Evolutionary conservation across 2,329 filamentous ascomycete genomes (phyloP).

Genomic region (Colletotrichum trifolii): DNA sequence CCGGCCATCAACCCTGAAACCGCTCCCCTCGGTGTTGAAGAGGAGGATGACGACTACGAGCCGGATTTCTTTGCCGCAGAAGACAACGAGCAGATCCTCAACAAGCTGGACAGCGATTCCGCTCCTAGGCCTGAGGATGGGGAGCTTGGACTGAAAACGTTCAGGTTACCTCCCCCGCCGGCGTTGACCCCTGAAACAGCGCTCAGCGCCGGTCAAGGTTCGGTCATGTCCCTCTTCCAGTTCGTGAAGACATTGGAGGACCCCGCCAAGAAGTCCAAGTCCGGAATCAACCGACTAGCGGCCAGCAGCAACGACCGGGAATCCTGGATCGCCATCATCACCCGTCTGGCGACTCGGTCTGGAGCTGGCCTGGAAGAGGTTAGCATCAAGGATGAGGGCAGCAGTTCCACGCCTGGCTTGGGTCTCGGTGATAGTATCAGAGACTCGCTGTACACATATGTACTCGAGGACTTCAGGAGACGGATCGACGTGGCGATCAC

Average conservation of each 20-base stretch:
- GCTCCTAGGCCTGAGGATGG: conserved; percentile 60
- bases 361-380: conserved; percentile 74
- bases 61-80: conserved; percentile 85
- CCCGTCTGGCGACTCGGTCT: conserved; percentile 84
- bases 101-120: conserved; percentile 75
- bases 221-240: conserved; percentile 80
- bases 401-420: conserved; percentile 43
- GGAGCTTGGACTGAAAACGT: conserved; percentile 76
- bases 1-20: conserved; percentile 67
- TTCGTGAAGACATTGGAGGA: conserved; percentile 82
- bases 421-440: conserved; percentile 78
- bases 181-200: conserved; percentile 78
- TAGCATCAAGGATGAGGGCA: conserved; percentile 67
- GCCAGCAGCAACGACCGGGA: conserved; percentile 87
- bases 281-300: conserved; percentile 85
- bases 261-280: conserved; percentile 68
- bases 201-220: conserved; percentile 78
- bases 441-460: conserved; percentile 83
- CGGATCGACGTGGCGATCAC: conserved; percentile 91
- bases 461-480: conserved; percentile 90
- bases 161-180: conserved; percentile 82
- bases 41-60: conserved; percentile 89
- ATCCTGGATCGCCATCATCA: conserved; percentile 90
- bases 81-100: conserved; percentile 80
- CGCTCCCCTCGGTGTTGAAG: conserved; percentile 72